Base-by-base conservation (phyloP, 164 flowering plant species). In the Aristolochia contorta region DNA sequence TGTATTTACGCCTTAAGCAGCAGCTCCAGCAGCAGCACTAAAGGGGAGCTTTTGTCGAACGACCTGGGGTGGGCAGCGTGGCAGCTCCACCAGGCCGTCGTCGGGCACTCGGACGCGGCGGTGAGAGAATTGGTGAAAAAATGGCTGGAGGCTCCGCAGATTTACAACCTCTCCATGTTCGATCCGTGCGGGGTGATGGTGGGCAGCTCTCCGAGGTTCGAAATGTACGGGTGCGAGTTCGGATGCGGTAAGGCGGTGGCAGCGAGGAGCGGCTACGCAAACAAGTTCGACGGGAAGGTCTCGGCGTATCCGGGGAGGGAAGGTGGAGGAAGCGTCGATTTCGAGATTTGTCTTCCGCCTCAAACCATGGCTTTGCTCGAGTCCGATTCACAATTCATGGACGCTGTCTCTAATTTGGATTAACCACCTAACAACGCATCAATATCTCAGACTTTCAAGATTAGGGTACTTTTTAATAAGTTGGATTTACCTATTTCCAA, bases 171-270 rank as follows among this genome's bases (percentile, higher is more conserved):
- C 47, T 87, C 89, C 25, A 80, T 82, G 61, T 66, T 76, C 33
- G 91, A 74, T 49, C 87, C 87, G 3, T 86, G 80, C 16, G 52
- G 71, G 61, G 61, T 89, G 21, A 79, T 84, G 14, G 82, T 92
- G 89, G 96, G 93, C 0, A 83, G 95, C 69, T 89, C 96, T 1
- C 84, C 95, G 21, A 62, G 98, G 58, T 91, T 91, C 47, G 85
- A 87, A 2, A 85, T 85, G 92, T 89, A 84, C 72, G 89, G 78
- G 30, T 79, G 80, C 60, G 96, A 89, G 64, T 88, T 91, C 63
- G 97, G 97, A 64, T 85, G 90, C 92, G 97, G 97, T 0, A 67
- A 76, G 52, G 87, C 98, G 6, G 19, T 89, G 63, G 91, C 91
- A 5, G 77, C 85, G 0, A 64, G 96, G 56, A 85, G 95, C 64